Percentiles rank a stretch among this genome's conserved stretches.
These are phyloP conservation scores for Boletus rubescentipes DNA, from an alignment of 768 basidiomycete species.

Conservation along the genomic window DNA sequence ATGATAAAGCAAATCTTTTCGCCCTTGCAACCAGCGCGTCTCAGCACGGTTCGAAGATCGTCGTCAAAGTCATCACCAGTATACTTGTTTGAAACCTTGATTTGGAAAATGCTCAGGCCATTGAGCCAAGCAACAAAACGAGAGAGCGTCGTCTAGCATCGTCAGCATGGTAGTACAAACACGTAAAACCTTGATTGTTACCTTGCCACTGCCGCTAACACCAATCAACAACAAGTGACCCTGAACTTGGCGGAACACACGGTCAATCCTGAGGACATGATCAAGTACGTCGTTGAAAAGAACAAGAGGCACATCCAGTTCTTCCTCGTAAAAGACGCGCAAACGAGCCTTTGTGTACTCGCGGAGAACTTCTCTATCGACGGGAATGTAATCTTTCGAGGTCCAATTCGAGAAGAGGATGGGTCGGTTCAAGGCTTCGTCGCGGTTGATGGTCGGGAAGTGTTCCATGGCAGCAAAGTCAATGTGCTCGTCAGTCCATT, in stretches of 20 bases:
- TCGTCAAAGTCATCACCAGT: constrained; percentile 99
- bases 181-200: constrained; percentile 33
- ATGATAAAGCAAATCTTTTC: constrained; percentile 99
- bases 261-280: constrained; percentile 95
- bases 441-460: constrained; percentile 89
- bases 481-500: constrained; percentile 94
- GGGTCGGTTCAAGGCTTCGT: constrained; percentile 84
- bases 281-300: constrained; percentile 98
- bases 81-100: constrained; percentile 99
- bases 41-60: constrained; percentile 91
- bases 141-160: constrained; percentile 84
- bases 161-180: constrained; percentile 13
- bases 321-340: constrained; percentile 98
- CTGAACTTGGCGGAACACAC: constrained; percentile 98
- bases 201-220: constrained; percentile 98
- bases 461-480: constrained; percentile 80
- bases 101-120: constrained; percentile 97
- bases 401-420: constrained; percentile 99
- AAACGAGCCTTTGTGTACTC: constrained; percentile 97
- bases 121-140: constrained; percentile 99
- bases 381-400: constrained; percentile 93
- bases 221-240: constrained; percentile 96
- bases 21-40: constrained; percentile 95
- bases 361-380: constrained; percentile 88
- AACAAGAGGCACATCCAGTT: constrained; percentile 95